These are phyloP conservation scores for Rhynchospora tenuis DNA, from an alignment of 176 grass and related monocot species.

Conservation along the genomic window DNA sequence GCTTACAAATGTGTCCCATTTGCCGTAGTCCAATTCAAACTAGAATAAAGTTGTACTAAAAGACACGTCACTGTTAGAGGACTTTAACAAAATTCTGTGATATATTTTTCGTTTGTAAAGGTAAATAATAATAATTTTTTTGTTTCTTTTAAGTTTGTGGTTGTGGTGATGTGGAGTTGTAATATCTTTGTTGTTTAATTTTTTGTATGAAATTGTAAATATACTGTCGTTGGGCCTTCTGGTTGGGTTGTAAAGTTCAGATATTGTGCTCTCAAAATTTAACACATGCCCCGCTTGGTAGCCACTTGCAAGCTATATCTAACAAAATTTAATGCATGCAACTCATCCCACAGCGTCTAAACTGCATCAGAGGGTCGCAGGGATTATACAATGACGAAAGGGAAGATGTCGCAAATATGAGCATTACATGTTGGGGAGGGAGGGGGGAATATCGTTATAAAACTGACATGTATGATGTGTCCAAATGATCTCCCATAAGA, in stretches of 20 bases:
- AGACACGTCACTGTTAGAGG: no score
- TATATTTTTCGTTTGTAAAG: neutral
- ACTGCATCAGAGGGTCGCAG: no score
- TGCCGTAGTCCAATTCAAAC: slow-evolving; percentile 32
- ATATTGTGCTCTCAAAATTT: neutral
- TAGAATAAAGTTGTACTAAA: slow-evolving; percentile 38
- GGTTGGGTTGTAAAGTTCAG: neutral
- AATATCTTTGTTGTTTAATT: neutral
- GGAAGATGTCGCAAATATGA: no score
- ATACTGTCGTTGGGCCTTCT: neutral
- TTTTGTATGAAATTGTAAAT: neutral
- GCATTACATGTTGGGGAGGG: no score
- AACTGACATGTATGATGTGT: no score
- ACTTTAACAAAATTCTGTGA: neutral
- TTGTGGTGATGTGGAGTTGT: neutral
- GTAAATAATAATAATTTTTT: neutral
- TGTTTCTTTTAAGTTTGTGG: neutral
- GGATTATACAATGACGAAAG: no score
- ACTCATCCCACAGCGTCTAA: no score
- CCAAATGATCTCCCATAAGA: no score
- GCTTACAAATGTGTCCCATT: slow-evolving; percentile 32
- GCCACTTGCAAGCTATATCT: no score
- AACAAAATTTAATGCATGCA: no score
- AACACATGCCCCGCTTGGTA: no score
- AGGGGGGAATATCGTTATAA: no score